Evolutionary conservation across 495 filamentous ascomycete genomes (phyloP), one percentile per base, ranked within the genome.

Genomic region (Daldinia loculata): DNA sequence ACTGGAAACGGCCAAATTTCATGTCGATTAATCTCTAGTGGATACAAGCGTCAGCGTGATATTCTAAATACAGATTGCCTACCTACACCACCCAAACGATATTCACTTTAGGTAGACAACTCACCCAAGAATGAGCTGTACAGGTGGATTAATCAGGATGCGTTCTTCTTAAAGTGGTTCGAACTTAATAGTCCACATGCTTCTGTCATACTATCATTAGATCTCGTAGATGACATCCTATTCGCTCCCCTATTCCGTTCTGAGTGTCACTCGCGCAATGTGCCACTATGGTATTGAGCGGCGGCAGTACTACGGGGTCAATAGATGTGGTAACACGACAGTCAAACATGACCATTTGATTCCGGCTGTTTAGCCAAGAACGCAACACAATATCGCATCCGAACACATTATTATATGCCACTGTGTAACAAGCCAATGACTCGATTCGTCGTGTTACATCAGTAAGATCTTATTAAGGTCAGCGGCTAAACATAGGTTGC

Each of bases 61-160:
- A 17, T 60, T 53, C 29, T 56, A 43, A 58, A 58, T 22, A 56
- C 26, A 52, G 61, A 48, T 38, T 60, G 15, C 12, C 9, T 56
- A 38, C 53, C 22, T 32, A 27, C 61, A 57, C 65, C 62, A 66
- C 57, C 56, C 41, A 52, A 32, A 41, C 58, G 32, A 14, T n/a
- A 60, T 59, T 38, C n/a, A 52, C 30, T 30, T 55, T 17, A 45
- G 57, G 34, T 17, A 56, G 53, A 45, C 64, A 62, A 58, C 57
- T 66, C 24, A 61, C 36, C n/a, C 15, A 22, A 24, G 11, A 56
- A 34, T 51, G 38, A 50, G 45, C 27, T 58, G 56, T 41, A 38
- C 43, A 39, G 8, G 29, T 17, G 34, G 68, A 52, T 62, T 38
- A 24, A 60, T 39, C 2, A 32, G 17, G 30, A 41, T 24, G 6